Base-by-base conservation (phyloP, 176 grass and related monocot genomes). In the Oryza meyeriana region DNA sequence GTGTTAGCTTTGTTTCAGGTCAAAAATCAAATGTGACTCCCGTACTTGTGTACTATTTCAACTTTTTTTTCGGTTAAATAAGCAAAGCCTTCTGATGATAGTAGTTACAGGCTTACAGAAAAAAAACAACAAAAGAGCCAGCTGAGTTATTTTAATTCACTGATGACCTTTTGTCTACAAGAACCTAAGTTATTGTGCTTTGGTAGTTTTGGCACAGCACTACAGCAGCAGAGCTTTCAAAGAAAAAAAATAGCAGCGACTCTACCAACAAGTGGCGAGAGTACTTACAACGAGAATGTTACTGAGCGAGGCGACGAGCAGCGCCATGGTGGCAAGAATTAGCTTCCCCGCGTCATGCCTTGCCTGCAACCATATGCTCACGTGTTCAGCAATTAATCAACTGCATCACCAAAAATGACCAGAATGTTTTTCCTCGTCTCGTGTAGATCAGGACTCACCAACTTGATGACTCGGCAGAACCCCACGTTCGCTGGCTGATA, bases 251-350 rank as follows among this genome's bases (percentile, higher is more conserved):
- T 50, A 48, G 57, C 35, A 72, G 12, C 12, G 3, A 7, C 36
- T 47, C 5, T 32, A n/a, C 28, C 26, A 85, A 73, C 10, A 77
- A 71, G 82, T 85, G 55, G 66, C 42, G 47, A 73, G 24, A 73
- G 24, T 86, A 93, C 91, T 77, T 95, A 95, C 96, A 91, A 99
- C 80, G 65, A 99, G 89, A 86, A 99, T 79, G 89, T 84, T 99
- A 29, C 84, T 91, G 61, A 94, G 86, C 52, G 96, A 95, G 30
- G 96, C 96, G 59, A 95, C 66, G 61, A 99, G 80, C 64, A 99
- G 87, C 38, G 93, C 93, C 24, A 90, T 41, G 33, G 96, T 99
- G 40, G 85, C 96, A 63, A 99, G 44, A 77, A 88, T 83, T 57
- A 99, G 79, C 47, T 88, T 90, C 68, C 85, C 90, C 8, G 96